Base-by-base conservation (phyloP, 2,329 filamentous ascomycete species). In the Paecilomyces niveus region DNA sequence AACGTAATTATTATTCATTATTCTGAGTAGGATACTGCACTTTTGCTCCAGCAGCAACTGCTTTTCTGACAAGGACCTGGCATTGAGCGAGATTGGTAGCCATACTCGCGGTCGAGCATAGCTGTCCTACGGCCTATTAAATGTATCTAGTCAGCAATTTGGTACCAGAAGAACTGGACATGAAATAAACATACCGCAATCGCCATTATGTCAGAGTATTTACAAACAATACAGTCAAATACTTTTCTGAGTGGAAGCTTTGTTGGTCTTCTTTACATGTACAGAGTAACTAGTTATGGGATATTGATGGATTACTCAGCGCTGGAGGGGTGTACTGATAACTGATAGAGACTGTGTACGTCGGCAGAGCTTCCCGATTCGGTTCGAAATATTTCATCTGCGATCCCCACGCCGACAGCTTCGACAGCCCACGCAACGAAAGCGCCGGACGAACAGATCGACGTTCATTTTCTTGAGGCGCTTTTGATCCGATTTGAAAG, bases 71-170 rank as follows among this genome's bases (percentile, higher is more conserved):
- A 53, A 96, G 80, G 49, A 75, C 79, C 61, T 86, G 84, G 74
- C 91, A 96, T 74, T 93, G 89, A 54, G 83, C 79, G 52, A 97
- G 84, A 72, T 97, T 97, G 67, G 89, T 83, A 63, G 83, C 76
- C 79, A 94, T 86, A 63, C 84, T 89, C 61, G 86, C 82, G 59
- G 90, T 95, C 39, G 92, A 92, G 76, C 91, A 92, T 74, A 97
- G 85, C 76, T 97, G 93, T 33, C 92, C 92, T 53, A 96, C 81
- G 64, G 92, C 92, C 91, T 95, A 67, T 56, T 49, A 59, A 45
- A 55, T 26, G 54, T 22, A 54, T 58, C 26, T 53, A 39, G 50
- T 62, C 55, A 59, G 56, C 54, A 29, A 57, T 66, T 49, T 64
- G 54, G 33, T 3, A 32, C 39, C 2, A 45, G n/a, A 45, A 45